Evolutionary conservation across 148 eudicot genomes (phyloP).

Genomic region (Gaultheria prostrata): DNA sequence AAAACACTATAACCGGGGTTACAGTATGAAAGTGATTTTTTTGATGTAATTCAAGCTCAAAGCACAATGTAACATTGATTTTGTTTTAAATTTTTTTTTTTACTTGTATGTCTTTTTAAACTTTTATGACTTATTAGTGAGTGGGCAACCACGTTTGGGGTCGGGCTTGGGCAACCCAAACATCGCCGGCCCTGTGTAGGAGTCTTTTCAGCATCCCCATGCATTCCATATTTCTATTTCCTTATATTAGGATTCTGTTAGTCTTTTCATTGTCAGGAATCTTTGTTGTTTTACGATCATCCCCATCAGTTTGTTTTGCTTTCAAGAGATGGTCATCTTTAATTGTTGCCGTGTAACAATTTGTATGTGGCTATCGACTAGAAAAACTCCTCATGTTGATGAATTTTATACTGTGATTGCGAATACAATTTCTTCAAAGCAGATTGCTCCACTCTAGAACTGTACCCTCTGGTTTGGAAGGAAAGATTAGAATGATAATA

Average conservation of each 20-base stretch:
- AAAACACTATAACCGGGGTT: too few relatives aligned
- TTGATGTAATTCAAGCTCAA: too few relatives aligned
- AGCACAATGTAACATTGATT: too few relatives aligned
- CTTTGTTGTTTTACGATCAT: not conserved
- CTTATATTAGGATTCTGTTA: not conserved
- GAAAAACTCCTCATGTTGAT: not conserved
- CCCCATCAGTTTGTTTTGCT: not conserved
- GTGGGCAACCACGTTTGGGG: too few relatives aligned
- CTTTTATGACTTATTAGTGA: too few relatives aligned
- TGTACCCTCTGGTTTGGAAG: slow-evolving; percentile 78
- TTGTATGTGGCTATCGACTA: not conserved
- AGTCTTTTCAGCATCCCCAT: not conserved
- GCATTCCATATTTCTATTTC: not conserved
- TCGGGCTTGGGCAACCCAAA: too few relatives aligned
- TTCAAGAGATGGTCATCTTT: not conserved
- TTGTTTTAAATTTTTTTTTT: too few relatives aligned
- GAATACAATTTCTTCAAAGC: not conserved
- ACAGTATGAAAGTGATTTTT: too few relatives aligned
- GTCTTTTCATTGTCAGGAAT: not conserved
- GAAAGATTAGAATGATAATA: slow-evolving; percentile 72
- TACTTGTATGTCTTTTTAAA: too few relatives aligned
- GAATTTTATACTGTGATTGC: not conserved
- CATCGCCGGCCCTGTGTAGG: too few relatives aligned
- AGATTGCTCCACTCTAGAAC: slow-evolving; percentile 75
- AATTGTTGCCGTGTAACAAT: not conserved